These are phyloP conservation scores for Gracilaria domingensis DNA, from an alignment of 23 red algal species.

Conservation along the genomic window DNA sequence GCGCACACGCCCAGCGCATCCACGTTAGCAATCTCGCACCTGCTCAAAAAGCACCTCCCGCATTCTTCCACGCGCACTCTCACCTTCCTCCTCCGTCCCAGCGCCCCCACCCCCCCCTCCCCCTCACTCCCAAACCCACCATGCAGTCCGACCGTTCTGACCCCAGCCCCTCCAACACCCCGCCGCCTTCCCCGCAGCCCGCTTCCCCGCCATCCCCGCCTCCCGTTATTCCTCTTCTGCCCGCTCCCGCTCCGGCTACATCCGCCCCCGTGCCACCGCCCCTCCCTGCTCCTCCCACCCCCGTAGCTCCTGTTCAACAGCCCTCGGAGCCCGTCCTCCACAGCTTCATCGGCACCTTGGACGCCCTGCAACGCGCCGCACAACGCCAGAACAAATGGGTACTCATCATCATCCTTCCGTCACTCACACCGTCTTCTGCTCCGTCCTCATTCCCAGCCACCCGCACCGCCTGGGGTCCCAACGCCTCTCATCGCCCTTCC, in stretches of 20 bases:
- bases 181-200: not conserved
- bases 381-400: conserved; percentile 49
- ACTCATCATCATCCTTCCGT: conserved; percentile 30
- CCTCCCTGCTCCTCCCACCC: not conserved
- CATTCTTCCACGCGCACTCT: conserved; percentile 6
- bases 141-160: not conserved
- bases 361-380: conserved; percentile 19
- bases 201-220: not conserved
- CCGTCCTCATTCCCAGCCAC: conserved; percentile 29
- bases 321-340: not conserved
- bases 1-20: conserved; percentile 1
- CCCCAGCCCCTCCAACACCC: not conserved
- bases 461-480: conserved; percentile 40
- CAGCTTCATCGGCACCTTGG: conserved; percentile 43
- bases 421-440: not conserved
- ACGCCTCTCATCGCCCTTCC: conserved; percentile 5
- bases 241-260: not conserved
- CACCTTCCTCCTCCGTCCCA: not conserved
- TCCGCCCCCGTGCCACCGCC: conserved; percentile 4
- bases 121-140: not conserved
- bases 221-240: not conserved
- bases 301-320: not conserved
- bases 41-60: conserved; percentile 33
- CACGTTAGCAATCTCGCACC: conserved; percentile 46
- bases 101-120: too few relatives aligned